A percentile compares a stretch with the other conserved stretches of the same genome.
These are phyloP conservation scores for Xylaria polymorpha DNA, from an alignment of 2,329 filamentous ascomycete genomes.

Conservation along the genomic window DNA sequence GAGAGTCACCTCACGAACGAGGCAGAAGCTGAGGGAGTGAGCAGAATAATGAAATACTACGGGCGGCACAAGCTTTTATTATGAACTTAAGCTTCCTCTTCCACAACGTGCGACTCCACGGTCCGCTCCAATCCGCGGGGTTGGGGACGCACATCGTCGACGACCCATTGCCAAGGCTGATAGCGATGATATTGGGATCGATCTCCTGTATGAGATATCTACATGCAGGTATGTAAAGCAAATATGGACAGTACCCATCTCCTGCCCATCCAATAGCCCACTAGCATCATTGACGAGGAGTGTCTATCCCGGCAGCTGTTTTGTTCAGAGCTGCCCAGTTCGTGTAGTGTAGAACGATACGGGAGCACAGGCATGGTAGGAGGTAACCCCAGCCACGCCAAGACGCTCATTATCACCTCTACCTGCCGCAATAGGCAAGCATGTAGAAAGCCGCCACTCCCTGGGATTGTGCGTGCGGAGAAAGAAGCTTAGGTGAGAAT, in stretches of 20 bases:
- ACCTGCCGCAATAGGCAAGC: conserved; percentile 46
- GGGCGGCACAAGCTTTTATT: conserved; percentile 29
- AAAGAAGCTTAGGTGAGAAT: conserved; percentile 18
- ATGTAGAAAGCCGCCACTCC: conserved; percentile 16
- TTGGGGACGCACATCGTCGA: conserved; percentile 19
- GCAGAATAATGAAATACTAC: neutral
- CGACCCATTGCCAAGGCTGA: conserved; percentile 25
- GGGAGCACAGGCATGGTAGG: conserved; percentile 5
- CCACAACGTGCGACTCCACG: conserved; percentile 15
- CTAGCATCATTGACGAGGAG: neutral
- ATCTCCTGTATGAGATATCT: conserved; percentile 8
- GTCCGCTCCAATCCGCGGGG: conserved; percentile 18
- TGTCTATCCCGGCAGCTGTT: conserved; percentile 17
- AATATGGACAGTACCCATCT: neutral
- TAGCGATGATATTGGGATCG: conserved; percentile 20
- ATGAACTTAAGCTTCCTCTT: conserved; percentile 9
- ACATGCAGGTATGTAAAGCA: neutral
- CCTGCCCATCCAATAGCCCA: conserved; percentile 8
- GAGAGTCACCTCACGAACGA: conserved; percentile 28
- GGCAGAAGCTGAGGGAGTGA: conserved; percentile 1
- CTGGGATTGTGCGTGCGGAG: conserved; percentile 30
- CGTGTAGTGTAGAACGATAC: conserved; percentile 19
- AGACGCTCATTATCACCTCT: conserved; percentile 33
- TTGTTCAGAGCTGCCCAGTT: conserved; percentile 32
- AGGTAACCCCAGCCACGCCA: conserved; percentile 29